Evolutionary conservation across 352 stramenopile species (phyloP).

Genomic region (Globisporangium cystogenes): DNA sequence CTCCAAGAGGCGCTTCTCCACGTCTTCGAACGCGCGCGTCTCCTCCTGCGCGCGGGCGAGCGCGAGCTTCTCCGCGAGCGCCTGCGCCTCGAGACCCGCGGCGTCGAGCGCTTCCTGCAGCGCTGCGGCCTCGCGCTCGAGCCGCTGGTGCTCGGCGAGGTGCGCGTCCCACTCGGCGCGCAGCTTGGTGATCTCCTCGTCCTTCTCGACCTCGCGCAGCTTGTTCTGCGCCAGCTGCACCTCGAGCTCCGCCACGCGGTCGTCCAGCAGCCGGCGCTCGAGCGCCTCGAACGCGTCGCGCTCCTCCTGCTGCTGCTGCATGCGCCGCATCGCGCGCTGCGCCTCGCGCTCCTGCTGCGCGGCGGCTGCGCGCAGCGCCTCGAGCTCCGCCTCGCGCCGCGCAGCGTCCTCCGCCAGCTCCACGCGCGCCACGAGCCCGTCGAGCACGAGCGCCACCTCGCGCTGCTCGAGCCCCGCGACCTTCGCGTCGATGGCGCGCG

Average conservation of each 20-base stretch:
- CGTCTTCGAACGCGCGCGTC: constrained; percentile 13
- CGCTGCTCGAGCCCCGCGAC: constrained; percentile 3
- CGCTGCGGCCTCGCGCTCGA: constrained; percentile 12
- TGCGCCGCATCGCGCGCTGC: constrained; percentile 12
- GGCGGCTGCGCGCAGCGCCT: constrained; percentile 23
- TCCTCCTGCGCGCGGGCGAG: constrained; percentile 18
- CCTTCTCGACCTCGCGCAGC: constrained; percentile 32
- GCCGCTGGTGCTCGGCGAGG: constrained; percentile 16
- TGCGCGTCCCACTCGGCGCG: constrained; percentile 20
- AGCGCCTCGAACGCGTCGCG: constrained; percentile 37
- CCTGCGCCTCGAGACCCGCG: constrained; percentile 21
- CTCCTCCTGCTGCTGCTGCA: constrained; percentile 14
- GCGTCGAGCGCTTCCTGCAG: constrained; percentile 24
- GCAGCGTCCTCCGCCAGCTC: too few species aligned
- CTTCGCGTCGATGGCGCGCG: neutral
- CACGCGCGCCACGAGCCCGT: constrained; percentile 28
- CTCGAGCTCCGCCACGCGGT: constrained; percentile 48
- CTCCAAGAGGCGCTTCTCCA: constrained; percentile 15
- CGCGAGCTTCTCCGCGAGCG: constrained; percentile 18
- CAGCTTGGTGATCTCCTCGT: constrained; percentile 29
- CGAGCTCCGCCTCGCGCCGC: constrained; percentile 1
- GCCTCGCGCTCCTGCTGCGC: constrained; percentile 15
- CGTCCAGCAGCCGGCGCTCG: constrained; percentile 42
- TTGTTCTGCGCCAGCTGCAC: constrained; percentile 37
- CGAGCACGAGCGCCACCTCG: constrained; percentile 26